Conservation (phyloP, 495 filamentous ascomycete genomes). For the Peziza echinospora region DNA sequence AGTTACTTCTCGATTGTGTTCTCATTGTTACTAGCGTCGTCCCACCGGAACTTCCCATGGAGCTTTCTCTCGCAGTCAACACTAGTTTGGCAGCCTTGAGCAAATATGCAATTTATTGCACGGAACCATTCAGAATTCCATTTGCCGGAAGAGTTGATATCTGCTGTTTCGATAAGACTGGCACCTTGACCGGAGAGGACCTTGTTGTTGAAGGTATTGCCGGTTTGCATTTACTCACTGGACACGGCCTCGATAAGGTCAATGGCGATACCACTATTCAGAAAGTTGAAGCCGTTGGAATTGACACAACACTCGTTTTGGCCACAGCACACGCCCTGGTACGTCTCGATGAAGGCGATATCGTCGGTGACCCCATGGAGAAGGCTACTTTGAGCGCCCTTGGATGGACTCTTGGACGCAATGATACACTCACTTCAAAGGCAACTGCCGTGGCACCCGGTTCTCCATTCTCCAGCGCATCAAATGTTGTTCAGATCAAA, state of each 20-base stretch:
- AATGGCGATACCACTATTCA: conserved; percentile 42
- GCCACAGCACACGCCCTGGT: conserved; percentile 92
- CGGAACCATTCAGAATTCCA: conserved; percentile 97
- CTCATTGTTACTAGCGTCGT: conserved; percentile 96
- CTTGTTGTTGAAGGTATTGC: conserved; percentile 94
- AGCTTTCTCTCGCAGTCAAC: conserved; percentile 90
- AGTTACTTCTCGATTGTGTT: conserved; percentile 90
- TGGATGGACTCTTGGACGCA: conserved; percentile 74
- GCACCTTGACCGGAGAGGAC: conserved; percentile 90
- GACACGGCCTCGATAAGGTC: conserved; percentile 24
- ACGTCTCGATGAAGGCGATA: conserved; percentile 85
- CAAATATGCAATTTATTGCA: conserved; percentile 93
- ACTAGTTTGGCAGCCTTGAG: conserved; percentile 91
- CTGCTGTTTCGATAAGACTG: conserved; percentile 97
- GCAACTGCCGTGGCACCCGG: conserved; percentile 27
- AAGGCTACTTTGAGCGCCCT: conserved; percentile 79
- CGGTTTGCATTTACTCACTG: conserved; percentile 45
- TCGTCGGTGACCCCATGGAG: conserved; percentile 98
- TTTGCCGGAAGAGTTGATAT: conserved; percentile 90
- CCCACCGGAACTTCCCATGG: conserved; percentile 94
- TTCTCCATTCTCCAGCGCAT: conserved; percentile 24
- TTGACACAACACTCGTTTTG: conserved; percentile 78
- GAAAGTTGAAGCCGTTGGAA: conserved; percentile 26
- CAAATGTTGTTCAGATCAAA: conserved; percentile 58
- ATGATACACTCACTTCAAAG: conserved; percentile 55